Conservation (phyloP, 2,329 filamentous ascomycete species). For the Hypocrella siamensis region DNA sequence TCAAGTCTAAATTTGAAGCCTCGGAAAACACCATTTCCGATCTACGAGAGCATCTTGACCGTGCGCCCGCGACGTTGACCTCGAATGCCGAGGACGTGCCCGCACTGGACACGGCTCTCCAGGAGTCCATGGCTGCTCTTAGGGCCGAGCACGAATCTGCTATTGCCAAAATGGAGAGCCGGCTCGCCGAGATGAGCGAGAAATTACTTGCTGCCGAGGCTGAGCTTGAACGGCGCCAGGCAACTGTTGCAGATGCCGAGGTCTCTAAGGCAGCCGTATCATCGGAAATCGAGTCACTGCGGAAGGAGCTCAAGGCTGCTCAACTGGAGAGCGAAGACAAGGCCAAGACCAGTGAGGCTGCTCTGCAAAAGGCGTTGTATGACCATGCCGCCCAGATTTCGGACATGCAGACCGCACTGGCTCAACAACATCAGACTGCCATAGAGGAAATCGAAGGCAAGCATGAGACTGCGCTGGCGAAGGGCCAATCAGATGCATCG, state of each 20-base stretch:
- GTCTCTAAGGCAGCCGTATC: slow-evolving; percentile 32
- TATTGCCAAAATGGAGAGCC: slow-evolving; percentile 28
- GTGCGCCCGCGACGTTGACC: slow-evolving; percentile 19
- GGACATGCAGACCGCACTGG: slow-evolving; percentile 31
- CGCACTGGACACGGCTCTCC: slow-evolving; percentile 20
- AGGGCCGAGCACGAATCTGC: slow-evolving; percentile 34
- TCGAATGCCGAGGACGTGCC: slow-evolving; percentile 24
- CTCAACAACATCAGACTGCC: slow-evolving; percentile 31
- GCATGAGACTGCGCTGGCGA: slow-evolving; percentile 33
- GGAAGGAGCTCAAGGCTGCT: slow-evolving; percentile 31
- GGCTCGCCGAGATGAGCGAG: slow-evolving; percentile 31
- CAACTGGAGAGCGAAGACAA: slow-evolving; percentile 19
- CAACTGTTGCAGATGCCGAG: slow-evolving; percentile 30
- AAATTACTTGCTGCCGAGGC: slow-evolving; percentile 35
- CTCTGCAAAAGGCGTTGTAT: slow-evolving; percentile 21
- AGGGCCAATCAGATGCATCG: slow-evolving; percentile 25
- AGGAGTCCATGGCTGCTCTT: slow-evolving; percentile 27
- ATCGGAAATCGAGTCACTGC: slow-evolving; percentile 29
- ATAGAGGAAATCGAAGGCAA: slow-evolving; percentile 36
- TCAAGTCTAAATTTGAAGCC: slow-evolving; percentile 39
- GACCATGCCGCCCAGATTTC: slow-evolving; percentile 35
- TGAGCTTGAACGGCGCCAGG: slow-evolving; percentile 33
- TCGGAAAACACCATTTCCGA: slow-evolving; percentile 40
- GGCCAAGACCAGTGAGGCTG: slow-evolving; percentile 15
- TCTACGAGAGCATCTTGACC: slow-evolving; percentile 34